phyloP scores from a whole-genome alignment of 441 rosid species.

The Capsella rubella region DNA sequence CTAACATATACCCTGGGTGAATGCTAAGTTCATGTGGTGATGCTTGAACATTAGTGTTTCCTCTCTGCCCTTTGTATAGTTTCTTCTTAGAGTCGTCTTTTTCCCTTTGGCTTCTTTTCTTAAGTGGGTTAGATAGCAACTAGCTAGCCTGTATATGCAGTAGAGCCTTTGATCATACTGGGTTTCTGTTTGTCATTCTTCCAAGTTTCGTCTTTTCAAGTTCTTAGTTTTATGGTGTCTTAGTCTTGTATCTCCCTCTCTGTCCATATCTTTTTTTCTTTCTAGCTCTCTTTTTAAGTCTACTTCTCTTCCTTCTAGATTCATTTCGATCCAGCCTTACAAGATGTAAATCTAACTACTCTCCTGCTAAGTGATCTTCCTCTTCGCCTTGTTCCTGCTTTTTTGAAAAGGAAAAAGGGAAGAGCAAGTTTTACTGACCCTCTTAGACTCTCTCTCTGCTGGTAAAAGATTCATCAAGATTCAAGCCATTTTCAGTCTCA shows the following conservation, averaged over 20 bases:
- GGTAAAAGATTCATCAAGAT: conserved; percentile 24
- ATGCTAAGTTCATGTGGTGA: conserved; percentile 35
- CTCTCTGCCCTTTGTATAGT: conserved; percentile 41
- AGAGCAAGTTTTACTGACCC: conserved; percentile 34
- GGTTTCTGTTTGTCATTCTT: conserved; percentile 1
- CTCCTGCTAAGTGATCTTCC: conserved; percentile 36
- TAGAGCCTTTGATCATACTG: conserved; percentile 36
- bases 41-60: conserved; percentile 27
- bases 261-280: conserved; percentile 26
- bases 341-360: conserved; percentile 38
- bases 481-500: conserved; percentile 11
- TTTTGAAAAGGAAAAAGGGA: conserved; percentile 40
- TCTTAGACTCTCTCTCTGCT: conserved; percentile 37
- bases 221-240: conserved; percentile 11
- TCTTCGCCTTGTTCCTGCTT: conserved; percentile 38
- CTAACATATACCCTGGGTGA: conserved; percentile 42
- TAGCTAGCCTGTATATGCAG: conserved; percentile 40
- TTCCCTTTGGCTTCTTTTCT: conserved; percentile 33
- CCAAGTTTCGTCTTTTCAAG: conserved; percentile 20
- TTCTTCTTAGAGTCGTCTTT: conserved; percentile 38
- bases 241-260: conserved; percentile 12
- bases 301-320: conserved; percentile 7
- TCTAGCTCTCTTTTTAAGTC: conserved; percentile 13
- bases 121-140: conserved; percentile 44
- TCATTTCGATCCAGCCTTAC: conserved; percentile 28